Evolutionary conservation across 345 rosid genomes (phyloP), one percentile per base, ranked within the genome.

Genomic region (Camelina sativa): DNA sequence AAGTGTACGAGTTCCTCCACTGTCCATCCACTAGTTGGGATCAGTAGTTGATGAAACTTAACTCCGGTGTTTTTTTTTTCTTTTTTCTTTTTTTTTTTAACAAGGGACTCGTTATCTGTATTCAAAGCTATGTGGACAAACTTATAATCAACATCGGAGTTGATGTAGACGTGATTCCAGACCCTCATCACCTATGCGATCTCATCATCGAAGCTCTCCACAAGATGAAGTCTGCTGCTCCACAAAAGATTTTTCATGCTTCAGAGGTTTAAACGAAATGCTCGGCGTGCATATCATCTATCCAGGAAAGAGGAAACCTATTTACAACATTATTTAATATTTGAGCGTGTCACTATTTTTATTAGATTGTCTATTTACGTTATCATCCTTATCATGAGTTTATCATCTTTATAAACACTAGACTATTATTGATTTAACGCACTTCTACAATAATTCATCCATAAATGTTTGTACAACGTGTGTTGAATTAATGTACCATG

Each of bases 111-210:
- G 83, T 84, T 3, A 22, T 87, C 17, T 80, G 82, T 75, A 84
- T 80, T 56, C 92, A 85, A 60, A 92, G 97, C 71, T 88, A 92
- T 66, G 78, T 62, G 13, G 65, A 88, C 35, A 89, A 83, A 77
- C 79, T 82, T 85, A 85, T 78, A 4, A 69, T 92, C 57, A 82
- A 78, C 74, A 7, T 90, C 9, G 84, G 83, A 0, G 92, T 82
- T 47, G 96, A 92, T 65, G 86, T 85, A 5, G 81, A 81, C 8
- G 86, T 82, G 40, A 81, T 92, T 75, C 81, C 92, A 2, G 81
- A 92, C 72, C 91, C 96, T 76, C 84, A 86, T 28, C 82, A 54
- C 32, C 87, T 92, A 13, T 84, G 88, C 4, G 82, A 82, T 1
- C 85, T 83, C 80, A 54, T 54, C 1, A 77, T 83, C 52, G 37